A percentile compares a stretch with the other conserved stretches of the same genome.
Evolutionary conservation across 345 rosid genomes (phyloP).

Genomic region (Erodium maritimum): DNA sequence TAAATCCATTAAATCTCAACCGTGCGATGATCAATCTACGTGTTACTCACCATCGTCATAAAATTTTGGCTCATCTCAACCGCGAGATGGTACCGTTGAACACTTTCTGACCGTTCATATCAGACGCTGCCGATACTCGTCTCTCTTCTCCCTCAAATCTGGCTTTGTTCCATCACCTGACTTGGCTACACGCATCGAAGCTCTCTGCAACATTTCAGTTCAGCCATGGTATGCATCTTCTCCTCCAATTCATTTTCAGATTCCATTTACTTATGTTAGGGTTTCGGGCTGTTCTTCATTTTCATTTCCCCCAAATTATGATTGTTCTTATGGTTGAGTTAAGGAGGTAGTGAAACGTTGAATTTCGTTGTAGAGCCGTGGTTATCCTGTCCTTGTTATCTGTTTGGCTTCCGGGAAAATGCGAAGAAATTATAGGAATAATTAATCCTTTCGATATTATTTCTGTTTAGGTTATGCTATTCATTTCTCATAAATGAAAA

Average conservation of each 20-base stretch:
- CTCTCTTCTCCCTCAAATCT: background rate
- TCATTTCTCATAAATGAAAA: background rate
- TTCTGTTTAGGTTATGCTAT: background rate
- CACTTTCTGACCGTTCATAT: conserved; percentile 6
- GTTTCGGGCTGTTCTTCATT: background rate
- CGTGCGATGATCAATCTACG: conserved; percentile 9
- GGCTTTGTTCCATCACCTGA: conserved; percentile 4
- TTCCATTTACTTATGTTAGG: background rate
- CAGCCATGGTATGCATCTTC: conserved; percentile 17
- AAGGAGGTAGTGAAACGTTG: background rate
- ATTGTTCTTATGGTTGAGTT: background rate
- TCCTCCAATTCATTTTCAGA: background rate
- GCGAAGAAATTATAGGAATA: background rate
- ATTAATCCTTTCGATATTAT: background rate
- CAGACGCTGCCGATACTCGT: background rate
- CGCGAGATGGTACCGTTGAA: conserved; percentile 2
- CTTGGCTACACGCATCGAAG: conserved; percentile 10
- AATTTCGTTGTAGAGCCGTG: conserved; percentile 2
- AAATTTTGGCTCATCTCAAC: background rate
- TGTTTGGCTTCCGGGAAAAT: conserved; percentile 2
- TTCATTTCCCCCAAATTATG: background rate
- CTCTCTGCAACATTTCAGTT: conserved; percentile 10
- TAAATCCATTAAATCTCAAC: background rate
- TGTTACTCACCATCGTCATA: conserved; percentile 13
- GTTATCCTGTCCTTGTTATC: background rate